phyloP scores from a whole-genome alignment of 371 early-diverging fungal species.

The Catenaria anguillulae region DNA sequence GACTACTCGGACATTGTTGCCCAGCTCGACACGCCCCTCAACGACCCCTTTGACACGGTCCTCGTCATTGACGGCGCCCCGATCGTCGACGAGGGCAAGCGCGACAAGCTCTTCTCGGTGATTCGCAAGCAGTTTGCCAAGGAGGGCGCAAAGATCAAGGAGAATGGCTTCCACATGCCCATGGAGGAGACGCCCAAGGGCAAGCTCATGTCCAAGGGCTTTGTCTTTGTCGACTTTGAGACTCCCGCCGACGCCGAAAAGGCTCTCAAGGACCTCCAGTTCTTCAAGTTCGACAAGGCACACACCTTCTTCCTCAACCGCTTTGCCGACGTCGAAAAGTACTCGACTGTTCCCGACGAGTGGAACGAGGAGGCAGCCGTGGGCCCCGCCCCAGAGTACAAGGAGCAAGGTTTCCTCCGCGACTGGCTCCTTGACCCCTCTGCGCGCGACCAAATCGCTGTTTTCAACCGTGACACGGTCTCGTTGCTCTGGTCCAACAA shows the following conservation, averaged over 20 bases:
- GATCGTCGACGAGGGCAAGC: conserved; percentile 69
- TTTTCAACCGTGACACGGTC: conserved; percentile 70
- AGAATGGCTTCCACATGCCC: conserved; percentile 77
- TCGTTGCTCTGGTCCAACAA: conserved; percentile 81
- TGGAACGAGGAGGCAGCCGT: conserved; percentile 40
- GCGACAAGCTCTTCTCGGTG: conserved; percentile 61
- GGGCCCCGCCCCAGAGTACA: conserved; percentile 48
- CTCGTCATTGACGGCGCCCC: conserved; percentile 88
- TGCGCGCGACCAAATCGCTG: conserved; percentile 82
- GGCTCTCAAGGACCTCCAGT: conserved; percentile 63
- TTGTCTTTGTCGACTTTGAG: conserved; percentile 84
- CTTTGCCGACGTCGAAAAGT: conserved; percentile 82
- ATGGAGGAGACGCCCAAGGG: conserved; percentile 40
- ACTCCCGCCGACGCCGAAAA: conserved; percentile 65
- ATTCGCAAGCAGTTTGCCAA: conserved; percentile 66
- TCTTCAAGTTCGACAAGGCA: conserved; percentile 60
- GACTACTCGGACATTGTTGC: conserved; percentile 85
- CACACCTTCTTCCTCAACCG: conserved; percentile 71
- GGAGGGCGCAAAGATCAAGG: conserved; percentile 58
- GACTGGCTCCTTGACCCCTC: conserved; percentile 75
- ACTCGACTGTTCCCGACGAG: conserved; percentile 52
- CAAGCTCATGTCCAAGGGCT: conserved; percentile 62
- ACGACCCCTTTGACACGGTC: conserved; percentile 64
- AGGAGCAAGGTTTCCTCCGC: conserved; percentile 69
- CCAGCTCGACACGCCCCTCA: conserved; percentile 41